Base-by-base conservation (phyloP, 441 rosid species). In the Flueggea neowawraea region DNA sequence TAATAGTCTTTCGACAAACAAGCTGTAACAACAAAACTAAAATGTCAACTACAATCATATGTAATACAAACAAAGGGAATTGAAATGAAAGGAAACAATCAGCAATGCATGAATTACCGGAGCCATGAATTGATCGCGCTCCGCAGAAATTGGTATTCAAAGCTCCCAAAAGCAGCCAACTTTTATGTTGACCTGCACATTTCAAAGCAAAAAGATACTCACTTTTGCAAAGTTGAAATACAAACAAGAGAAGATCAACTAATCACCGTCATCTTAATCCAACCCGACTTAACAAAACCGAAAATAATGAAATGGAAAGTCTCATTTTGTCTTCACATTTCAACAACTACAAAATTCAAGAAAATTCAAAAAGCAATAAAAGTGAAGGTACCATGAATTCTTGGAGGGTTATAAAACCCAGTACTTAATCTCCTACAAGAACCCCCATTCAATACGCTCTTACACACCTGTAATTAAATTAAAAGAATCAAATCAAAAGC, bases 91-190 rank as follows among this genome's bases (percentile, higher is more conserved):
- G 15, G 31, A 62, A 36, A 12, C 17, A 57, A n/a, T 10, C 9
- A 31, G 60, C 58, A 16, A 12, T 62, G 33, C 33, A 41, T 32
- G 11, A 61, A 36, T 54, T 78, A 91, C 99, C 97, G 39, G 97
- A 81, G 73, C 95, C 87, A 71, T 91, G 98, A 75, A 95, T 75
- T 48, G 79, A 84, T 69, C 98, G 83, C 17, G 80, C 55, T 17
- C 78, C 58, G 50, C 84, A 78, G 67, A 78, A 72, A 57, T 68
- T 72, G 14, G 64, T 31, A 75, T 62, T 69, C n/a, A 80, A 69
- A 75, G 69, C 72, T 58, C 90, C 82, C 69, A 81, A 53, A 7
- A 62, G 64, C 69, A 80, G 69, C 81, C 84, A 74, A 70, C 62
- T 78, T 69, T 78, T 82, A 55, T 60, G 60, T 61, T 74, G 69